These are phyloP conservation scores for Carex littledalei DNA, from an alignment of 176 grass and related monocot genomes.

Conservation along the genomic window DNA sequence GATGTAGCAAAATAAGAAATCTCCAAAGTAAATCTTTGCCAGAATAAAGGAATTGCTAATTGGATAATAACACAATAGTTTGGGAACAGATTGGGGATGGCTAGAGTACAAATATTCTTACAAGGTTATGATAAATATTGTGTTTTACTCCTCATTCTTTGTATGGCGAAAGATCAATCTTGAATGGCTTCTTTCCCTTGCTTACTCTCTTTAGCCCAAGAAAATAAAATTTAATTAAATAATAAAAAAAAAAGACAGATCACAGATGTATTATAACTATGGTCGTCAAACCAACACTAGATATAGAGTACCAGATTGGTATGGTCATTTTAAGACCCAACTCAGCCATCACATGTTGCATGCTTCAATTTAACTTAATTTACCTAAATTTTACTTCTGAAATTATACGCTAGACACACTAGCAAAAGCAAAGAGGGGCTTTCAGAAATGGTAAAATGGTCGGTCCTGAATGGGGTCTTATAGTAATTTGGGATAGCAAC, in stretches of 20 bases:
- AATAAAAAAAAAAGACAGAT: background rate
- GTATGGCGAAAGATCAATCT: constrained; percentile 67
- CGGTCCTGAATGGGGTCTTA: background rate
- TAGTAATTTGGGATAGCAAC: background rate
- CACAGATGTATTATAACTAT: background rate
- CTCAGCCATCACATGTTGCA: background rate
- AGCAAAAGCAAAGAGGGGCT: background rate
- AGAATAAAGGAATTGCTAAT: background rate
- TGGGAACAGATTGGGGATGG: background rate
- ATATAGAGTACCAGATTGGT: background rate
- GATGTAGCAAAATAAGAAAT: no score
- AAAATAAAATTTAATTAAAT: background rate
- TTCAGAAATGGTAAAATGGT: background rate
- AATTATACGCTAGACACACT: background rate
- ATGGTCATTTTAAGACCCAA: background rate
- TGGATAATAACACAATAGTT: background rate
- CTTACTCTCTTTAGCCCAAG: constrained; percentile 36
- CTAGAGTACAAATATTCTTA: background rate
- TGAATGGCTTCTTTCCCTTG: constrained; percentile 67
- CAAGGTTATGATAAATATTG: background rate
- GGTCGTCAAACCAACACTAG: background rate
- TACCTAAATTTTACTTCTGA: background rate
- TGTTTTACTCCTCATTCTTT: constrained; percentile 24
- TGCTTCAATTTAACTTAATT: background rate
- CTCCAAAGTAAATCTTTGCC: background rate